Percentiles rank a stretch among this genome's conserved stretches.
phyloP scores from a whole-genome alignment of 1,284 basidiomycete species.

The Tilletiopsis washingtonensis region DNA sequence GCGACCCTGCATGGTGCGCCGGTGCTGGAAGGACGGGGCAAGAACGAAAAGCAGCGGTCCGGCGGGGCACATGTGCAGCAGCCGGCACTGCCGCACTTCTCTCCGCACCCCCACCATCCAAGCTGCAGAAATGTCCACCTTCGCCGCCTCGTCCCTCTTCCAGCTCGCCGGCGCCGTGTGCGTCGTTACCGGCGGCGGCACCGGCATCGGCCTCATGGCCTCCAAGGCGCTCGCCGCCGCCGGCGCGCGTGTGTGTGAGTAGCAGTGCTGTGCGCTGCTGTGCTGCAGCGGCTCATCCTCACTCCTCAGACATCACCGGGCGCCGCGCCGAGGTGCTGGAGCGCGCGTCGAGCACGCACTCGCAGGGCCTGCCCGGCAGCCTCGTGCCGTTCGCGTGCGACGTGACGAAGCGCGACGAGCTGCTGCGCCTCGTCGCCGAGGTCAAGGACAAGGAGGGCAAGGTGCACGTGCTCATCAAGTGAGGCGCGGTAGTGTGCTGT shows the following conservation, averaged over 20 bases:
- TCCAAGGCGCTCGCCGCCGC: conserved; percentile 30
- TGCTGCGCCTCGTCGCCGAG: conserved; percentile 9
- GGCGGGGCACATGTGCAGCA: too few relatives aligned
- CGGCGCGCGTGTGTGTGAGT: conserved; percentile 33
- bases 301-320: conserved; percentile 22
- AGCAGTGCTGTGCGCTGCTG: neutral
- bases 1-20: too few relatives aligned
- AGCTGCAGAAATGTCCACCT: neutral
- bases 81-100: too few relatives aligned
- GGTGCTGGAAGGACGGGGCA: too few relatives aligned
- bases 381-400: conserved; percentile 12
- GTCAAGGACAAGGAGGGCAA: conserved; percentile 9
- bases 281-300: neutral
- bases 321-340: conserved; percentile 22
- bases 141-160: conserved; percentile 11
- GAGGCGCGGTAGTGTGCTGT: neutral
- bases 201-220: conserved; percentile 32
- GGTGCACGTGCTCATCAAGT: conserved; percentile 34
- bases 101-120: too few relatives aligned
- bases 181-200: conserved; percentile 38
- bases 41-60: too few relatives aligned
- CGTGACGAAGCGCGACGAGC: neutral
- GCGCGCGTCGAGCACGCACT: conserved; percentile 15
- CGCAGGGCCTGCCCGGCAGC: too few relatives aligned
- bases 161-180: conserved; percentile 25